Conservation (phyloP, 2,329 filamentous ascomycete species). For the Rutstroemia sp. region DNA sequence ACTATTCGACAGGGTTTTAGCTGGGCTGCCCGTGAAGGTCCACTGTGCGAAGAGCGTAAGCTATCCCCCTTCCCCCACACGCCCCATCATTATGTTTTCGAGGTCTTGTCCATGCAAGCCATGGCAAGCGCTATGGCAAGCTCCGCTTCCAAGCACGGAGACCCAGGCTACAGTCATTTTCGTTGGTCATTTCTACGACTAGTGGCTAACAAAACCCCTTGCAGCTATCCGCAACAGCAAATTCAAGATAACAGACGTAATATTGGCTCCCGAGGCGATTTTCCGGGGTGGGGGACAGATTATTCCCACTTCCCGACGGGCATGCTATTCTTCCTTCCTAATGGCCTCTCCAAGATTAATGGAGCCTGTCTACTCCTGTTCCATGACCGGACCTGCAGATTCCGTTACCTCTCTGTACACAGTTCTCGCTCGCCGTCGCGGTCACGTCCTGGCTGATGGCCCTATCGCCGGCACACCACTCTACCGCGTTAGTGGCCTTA, state of each 20-base stretch:
- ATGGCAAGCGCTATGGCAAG: constrained; percentile 1
- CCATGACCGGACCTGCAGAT: constrained; percentile 87
- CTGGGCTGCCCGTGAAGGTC: constrained; percentile 93
- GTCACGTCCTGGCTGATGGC: constrained; percentile 89
- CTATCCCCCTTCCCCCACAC: constrained; percentile 24
- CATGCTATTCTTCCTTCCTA: constrained; percentile 92
- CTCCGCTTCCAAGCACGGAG: not conserved
- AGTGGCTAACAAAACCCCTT: constrained; percentile 25
- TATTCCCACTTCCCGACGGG: constrained; percentile 86
- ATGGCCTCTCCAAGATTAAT: constrained; percentile 95
- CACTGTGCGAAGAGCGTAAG: constrained; percentile 94
- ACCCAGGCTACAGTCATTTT: not conserved
- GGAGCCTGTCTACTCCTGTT: constrained; percentile 91
- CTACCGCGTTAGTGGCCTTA: constrained; percentile 81
- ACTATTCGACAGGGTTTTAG: constrained; percentile 93
- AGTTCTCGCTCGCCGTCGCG: constrained; percentile 77
- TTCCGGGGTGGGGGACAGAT: constrained; percentile 95
- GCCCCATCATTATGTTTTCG: not conserved
- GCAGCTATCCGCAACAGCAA: constrained; percentile 93
- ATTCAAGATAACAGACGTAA: constrained; percentile 89
- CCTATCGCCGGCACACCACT: constrained; percentile 91
- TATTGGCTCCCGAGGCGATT: constrained; percentile 82
- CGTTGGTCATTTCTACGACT: constrained; percentile 15
- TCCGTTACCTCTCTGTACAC: constrained; percentile 87
- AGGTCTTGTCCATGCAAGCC: not conserved